Base-by-base conservation (phyloP, 805 yeast species). In the Saccharomycopsis malanga region DNA sequence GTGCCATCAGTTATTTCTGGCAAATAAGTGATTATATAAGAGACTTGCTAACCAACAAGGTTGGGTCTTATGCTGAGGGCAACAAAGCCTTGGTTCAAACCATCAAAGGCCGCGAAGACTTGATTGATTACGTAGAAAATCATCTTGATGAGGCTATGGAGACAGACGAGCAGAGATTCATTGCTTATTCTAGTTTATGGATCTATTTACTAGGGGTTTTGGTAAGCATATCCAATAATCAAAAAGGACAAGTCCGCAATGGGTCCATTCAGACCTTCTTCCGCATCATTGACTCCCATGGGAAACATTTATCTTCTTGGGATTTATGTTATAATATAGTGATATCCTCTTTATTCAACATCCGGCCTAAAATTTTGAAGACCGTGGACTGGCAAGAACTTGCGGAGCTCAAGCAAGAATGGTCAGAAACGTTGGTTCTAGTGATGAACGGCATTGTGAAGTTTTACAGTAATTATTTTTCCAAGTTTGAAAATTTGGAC, bases 1-100 rank as follows among this genome's bases (percentile, higher is more conserved):
- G 95, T 42, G 81, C 96, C 0, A 84, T 88, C 6, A 86, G 96
- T 55, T 84, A 88, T 55, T 89, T 88, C 58, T 91, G 98, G 98
- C 62, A 84, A 14, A 77, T 93, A 3, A 85, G 96, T 56, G 98
- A 93, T 57, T 79, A 80, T 49, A 63, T 81, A 36, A 71, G 79
- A 45, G 65, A 52, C 4, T 53, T 50, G 27, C 29, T 42, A 20
- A 32, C 40, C 15, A 23, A 25, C 17, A 34, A 46, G 15, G 32
- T 34, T 14, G 32, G n/a, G 14, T 38, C 21, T 18, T 34, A 32
- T n/a, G 30, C 34, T n/a, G 34, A 42, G n/a, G 46, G 46, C 20
- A 14, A 43, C 23, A 6, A 44, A 27, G 15, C 23, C 32, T 52
- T 57, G 32, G 52, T 49, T 7, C 47, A 45, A 23, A 44, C 27